Evolutionary conservation across 176 grass and related monocot species (phyloP).

Genomic region (Alloteropsis semialata): DNA sequence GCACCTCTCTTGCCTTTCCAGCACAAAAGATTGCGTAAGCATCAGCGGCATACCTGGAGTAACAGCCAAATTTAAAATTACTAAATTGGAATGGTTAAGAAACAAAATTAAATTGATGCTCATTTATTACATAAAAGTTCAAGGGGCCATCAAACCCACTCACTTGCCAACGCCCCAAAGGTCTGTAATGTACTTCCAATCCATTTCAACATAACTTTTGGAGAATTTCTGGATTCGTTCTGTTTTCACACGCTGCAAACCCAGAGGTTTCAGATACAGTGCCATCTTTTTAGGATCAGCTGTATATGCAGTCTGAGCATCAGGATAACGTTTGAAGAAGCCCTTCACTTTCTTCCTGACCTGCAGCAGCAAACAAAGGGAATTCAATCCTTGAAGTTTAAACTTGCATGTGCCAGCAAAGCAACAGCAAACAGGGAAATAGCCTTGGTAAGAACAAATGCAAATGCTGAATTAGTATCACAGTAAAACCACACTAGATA

Average conservation of each 20-base stretch:
- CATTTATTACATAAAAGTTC: background rate
- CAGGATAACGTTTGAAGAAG: slow-evolving; percentile 47
- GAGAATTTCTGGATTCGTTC: slow-evolving; percentile 52
- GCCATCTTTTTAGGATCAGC: slow-evolving; percentile 35
- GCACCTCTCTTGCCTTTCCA: slow-evolving; percentile 51
- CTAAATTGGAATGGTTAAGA: background rate
- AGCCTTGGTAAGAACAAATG: background rate
- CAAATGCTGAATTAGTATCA: background rate
- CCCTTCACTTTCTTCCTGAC: slow-evolving; percentile 21
- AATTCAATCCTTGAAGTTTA: background rate
- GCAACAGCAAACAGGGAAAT: background rate
- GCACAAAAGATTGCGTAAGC: slow-evolving; percentile 81
- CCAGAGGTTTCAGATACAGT: slow-evolving; percentile 40
- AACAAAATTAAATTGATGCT: background rate
- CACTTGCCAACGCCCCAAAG: slow-evolving; percentile 81
- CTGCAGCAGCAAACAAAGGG: slow-evolving; percentile 21
- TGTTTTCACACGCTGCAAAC: slow-evolving; percentile 45
- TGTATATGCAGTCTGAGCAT: slow-evolving; percentile 12
- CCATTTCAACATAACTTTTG: slow-evolving; percentile 27
- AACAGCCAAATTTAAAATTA: background rate
- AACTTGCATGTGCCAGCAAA: background rate
- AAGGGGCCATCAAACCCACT: background rate
- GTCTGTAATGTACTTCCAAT: slow-evolving; percentile 65
- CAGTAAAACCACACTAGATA: background rate
- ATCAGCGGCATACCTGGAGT: slow-evolving; percentile 75